Evolutionary conservation across 495 filamentous ascomycete species (phyloP), one percentile per base, ranked within the genome.

Genomic region (Lasiosphaeria hispida): DNA sequence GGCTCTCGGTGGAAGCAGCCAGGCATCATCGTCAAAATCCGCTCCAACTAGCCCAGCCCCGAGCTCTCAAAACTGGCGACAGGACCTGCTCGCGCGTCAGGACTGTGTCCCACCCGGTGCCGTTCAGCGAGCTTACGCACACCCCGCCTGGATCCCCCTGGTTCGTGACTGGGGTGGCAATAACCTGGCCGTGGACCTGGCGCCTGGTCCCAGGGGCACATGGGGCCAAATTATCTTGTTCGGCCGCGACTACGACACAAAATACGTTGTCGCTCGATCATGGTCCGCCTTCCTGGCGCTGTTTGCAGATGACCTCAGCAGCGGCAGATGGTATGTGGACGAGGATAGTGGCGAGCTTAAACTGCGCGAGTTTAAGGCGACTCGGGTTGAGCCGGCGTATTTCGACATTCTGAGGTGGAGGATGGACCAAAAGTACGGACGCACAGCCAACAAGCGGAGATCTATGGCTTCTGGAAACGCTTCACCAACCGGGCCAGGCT

Each of bases 111-210:
- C 94, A 15, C 81, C 90, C 3, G 83, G 85, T 59, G 84, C 91
- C 9, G 86, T 97, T 47, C 92, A 96, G 64, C 95, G 94, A 69
- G 89, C 88, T 0, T 99, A 99, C 69, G 88, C 90, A 10, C 94
- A 97, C 68, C 89, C 93, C 4, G 88, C 85, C 19, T 99, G 94
- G 94, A 96, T 99, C 61, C 94, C 94, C 34, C 79, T 99, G 34
- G 92, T 90, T 18, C 88, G 94, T 53, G 94, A 99, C 71, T 99
- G 94, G 94, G 94, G 94, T 64, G 94, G 94, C 64, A 99, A 99
- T 81, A 91, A 93, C 76, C 78, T 99, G 64, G 92, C 92, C 11
- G 85, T 96, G 35, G 94, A 99, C 72, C 82, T 99, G 47, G 91
- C 95, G 17, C 94, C 94, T 37, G 95, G 94, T 2, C 90, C 94